Base-by-base conservation (phyloP, 2,329 filamentous ascomycete genomes). In the Magnaporthales sp. region DNA sequence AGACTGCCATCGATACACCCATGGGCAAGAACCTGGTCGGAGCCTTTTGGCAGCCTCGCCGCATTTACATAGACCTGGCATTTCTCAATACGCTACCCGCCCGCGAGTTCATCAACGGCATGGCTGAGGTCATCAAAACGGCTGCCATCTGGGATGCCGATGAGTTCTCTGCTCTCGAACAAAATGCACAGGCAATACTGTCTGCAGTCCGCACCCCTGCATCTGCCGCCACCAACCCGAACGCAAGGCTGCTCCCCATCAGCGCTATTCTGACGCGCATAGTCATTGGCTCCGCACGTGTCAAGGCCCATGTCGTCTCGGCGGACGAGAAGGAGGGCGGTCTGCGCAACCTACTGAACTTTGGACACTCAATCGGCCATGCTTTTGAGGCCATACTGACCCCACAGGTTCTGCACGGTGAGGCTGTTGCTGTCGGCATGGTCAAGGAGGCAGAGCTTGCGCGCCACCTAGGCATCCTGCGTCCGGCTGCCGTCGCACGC, bases 71-170 rank as follows among this genome's bases (percentile, higher is more conserved):
- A 72, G 95, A 99, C 77, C 83, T 98, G 68, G 85, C 89, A 67
- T 98, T 99, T 75, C 83, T 99, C 66, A 92, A 96, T 75, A 96
- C 93, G 0, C 82, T 99, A 24, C 93, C 94, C 0, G 89, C 90
- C 70, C 86, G 95, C 71, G 94, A 99, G 78, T 94, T 99, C 74
- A 93, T 97, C 78, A 99, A 99, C 76, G 95, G 95, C 68, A 97
- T 99, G 94, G 95, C 94, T 29, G 95, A 99, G 80, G 94, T 99
- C 31, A 86, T 97, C 76, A 97, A 97, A 85, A 99, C 95, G 3
- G 95, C 95, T 3, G 95, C 95, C 66, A 98, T 99, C 72, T 97
- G 94, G 87, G 88, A 96, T 73, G 92, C 96, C 77, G 79, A 83
- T 10, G 94, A 97, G 74, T 99, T 99, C 75, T 85, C 89, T 60